Conservation (phyloP, 1,284 basidiomycete species). For the Leccinum fuscescens region DNA sequence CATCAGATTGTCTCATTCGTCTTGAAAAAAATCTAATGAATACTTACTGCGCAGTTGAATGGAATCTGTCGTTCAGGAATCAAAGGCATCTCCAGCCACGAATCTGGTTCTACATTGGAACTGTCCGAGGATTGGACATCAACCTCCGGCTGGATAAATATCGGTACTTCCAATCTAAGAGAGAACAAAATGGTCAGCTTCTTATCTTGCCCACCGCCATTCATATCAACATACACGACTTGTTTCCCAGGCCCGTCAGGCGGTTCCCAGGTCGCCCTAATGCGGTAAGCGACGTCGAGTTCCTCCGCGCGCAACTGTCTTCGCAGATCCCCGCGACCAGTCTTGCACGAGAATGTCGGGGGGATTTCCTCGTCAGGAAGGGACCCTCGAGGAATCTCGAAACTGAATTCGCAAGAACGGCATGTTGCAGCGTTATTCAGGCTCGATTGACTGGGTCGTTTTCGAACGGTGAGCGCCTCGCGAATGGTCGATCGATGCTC, state of each 20-base stretch:
- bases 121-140: slow-evolving; percentile 61
- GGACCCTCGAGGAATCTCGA: slow-evolving; percentile 52
- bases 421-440: slow-evolving; percentile 32
- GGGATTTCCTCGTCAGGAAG: slow-evolving; percentile 59
- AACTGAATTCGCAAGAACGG: slow-evolving; percentile 54
- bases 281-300: slow-evolving; percentile 50
- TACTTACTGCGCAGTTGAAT: slow-evolving; percentile 59
- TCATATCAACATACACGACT: slow-evolving; percentile 43
- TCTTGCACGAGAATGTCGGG: slow-evolving; percentile 47
- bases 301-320: slow-evolving; percentile 41
- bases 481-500: slow-evolving; percentile 51
- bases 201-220: not conserved
- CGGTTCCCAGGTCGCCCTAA: slow-evolving; percentile 61
- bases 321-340: slow-evolving; percentile 25
- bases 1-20: not conserved
- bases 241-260: slow-evolving; percentile 42
- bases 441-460: slow-evolving; percentile 42
- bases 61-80: slow-evolving; percentile 59
- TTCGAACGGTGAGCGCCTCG: slow-evolving; percentile 45
- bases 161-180: slow-evolving; percentile 59
- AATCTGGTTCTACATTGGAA: slow-evolving; percentile 40
- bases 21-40: slow-evolving; percentile 1
- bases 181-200: slow-evolving; percentile 9
- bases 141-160: slow-evolving; percentile 55
- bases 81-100: slow-evolving; percentile 68